These are phyloP conservation scores for Vitis rupestris DNA, from an alignment of 164 flowering plant species.

Conservation along the genomic window DNA sequence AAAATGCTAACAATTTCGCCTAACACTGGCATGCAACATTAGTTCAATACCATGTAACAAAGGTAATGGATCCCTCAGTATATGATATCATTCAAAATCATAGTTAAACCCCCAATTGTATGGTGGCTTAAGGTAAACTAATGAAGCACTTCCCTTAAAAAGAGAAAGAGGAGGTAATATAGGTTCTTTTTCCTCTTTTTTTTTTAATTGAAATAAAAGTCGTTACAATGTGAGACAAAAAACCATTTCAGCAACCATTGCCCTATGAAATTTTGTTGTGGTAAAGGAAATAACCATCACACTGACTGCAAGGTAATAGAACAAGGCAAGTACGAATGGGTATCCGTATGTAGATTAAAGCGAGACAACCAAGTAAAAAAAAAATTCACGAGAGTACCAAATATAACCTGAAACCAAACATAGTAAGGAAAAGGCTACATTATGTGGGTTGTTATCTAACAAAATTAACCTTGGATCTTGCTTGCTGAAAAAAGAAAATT, in stretches of 20 bases:
- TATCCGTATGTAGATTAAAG: not conserved
- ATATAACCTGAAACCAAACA: constrained; percentile 7
- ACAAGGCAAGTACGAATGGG: not conserved
- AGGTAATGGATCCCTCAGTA: not conserved
- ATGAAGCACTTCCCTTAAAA: not conserved
- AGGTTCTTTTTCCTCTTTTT: too few relatives aligned
- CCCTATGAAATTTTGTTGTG: too few relatives aligned
- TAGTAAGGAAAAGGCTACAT: constrained; percentile 1
- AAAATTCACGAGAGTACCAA: not conserved
- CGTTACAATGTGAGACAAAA: too few relatives aligned
- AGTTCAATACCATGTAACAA: not conserved
- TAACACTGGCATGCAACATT: not conserved
- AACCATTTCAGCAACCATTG: too few relatives aligned
- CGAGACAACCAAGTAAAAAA: not conserved
- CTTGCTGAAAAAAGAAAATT: not conserved
- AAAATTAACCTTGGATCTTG: constrained; percentile 22
- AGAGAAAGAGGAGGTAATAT: not conserved
- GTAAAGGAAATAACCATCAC: too few relatives aligned
- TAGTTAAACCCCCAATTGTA: not conserved
- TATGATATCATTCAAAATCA: not conserved
- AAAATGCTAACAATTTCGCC: too few relatives aligned
- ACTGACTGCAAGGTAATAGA: not conserved
- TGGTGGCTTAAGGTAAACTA: not conserved
- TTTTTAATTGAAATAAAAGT: too few relatives aligned
- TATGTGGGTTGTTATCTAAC: constrained; percentile 1